These are phyloP conservation scores for Amanita jacksonii DNA, from an alignment of 768 basidiomycete species.

Conservation along the genomic window DNA sequence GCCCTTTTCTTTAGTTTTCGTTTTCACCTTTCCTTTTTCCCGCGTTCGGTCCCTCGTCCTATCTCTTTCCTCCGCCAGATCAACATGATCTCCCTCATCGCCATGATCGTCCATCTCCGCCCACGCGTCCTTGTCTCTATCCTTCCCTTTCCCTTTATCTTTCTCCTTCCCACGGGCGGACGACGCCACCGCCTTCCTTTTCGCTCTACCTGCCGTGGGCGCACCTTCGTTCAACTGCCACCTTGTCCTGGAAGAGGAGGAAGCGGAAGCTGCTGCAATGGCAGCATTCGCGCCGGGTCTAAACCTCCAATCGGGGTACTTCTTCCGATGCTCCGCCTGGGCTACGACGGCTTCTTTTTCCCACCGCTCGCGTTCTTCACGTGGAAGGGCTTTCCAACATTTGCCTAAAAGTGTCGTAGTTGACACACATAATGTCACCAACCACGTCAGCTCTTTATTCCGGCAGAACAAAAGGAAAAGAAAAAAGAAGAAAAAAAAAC, in stretches of 20 bases:
- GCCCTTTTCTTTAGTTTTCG: slow-evolving; percentile 16
- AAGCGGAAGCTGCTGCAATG: too few relatives aligned
- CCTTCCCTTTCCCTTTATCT: background rate
- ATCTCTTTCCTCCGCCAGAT: too few relatives aligned
- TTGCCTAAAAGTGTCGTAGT: slow-evolving; percentile 54
- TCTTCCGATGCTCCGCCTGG: slow-evolving; percentile 60
- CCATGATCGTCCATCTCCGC: too few relatives aligned
- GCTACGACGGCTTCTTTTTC: slow-evolving; percentile 66
- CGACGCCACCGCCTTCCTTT: slow-evolving; percentile 2
- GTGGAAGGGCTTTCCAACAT: slow-evolving; percentile 65
- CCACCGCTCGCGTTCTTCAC: slow-evolving; percentile 63
- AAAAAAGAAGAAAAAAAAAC: too few relatives aligned
- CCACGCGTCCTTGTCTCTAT: too few relatives aligned
- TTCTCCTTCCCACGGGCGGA: slow-evolving; percentile 7
- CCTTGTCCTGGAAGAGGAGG: slow-evolving; percentile 20
- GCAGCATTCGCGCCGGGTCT: slow-evolving; percentile 45
- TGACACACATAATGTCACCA: too few relatives aligned
- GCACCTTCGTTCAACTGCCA: slow-evolving; percentile 22
- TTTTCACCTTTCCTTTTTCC: slow-evolving; percentile 9
- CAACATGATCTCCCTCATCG: too few relatives aligned
- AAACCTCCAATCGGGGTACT: slow-evolving; percentile 80
- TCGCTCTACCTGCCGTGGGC: slow-evolving; percentile 14
- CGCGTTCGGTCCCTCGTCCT: slow-evolving; percentile 23
- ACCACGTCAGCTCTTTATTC: too few relatives aligned
- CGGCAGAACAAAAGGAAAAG: too few relatives aligned